A percentile compares a stretch with the other conserved stretches of the same genome.
Evolutionary conservation across 1,139 yeast species (phyloP).

Genomic region (Lodderomyces margitis): DNA sequence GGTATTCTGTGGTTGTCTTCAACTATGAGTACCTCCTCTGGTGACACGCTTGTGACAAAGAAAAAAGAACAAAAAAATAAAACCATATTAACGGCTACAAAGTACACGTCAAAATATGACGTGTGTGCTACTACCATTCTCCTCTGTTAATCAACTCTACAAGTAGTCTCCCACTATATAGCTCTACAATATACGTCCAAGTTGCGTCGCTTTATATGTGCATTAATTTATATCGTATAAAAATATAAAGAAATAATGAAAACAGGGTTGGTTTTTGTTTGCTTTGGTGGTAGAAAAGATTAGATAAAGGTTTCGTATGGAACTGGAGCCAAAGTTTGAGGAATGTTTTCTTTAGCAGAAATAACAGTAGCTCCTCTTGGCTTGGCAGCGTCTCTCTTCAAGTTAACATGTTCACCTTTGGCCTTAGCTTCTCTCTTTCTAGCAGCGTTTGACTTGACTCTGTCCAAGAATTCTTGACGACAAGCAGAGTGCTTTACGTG

Average conservation of each 20-base stretch:
- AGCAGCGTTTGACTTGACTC: conserved; percentile 96
- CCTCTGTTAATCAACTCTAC: too few species aligned
- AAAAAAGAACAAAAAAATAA: not conserved
- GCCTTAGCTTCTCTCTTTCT: conserved; percentile 93
- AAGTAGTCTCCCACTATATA: not conserved
- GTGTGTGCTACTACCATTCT: too few species aligned
- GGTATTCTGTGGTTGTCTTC: not conserved
- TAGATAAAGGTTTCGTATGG: conserved; percentile 99
- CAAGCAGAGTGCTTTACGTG: conserved; percentile 99
- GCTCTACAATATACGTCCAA: not conserved
- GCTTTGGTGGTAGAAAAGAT: conserved; percentile 6
- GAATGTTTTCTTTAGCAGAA: conserved; percentile 73
- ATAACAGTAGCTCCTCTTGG: conserved; percentile 93
- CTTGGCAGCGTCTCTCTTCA: conserved; percentile 97
- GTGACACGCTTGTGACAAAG: not conserved
- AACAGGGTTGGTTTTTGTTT: conserved; percentile 6
- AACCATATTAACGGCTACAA: too few species aligned
- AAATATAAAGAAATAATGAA: conserved; percentile 13
- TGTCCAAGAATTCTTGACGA: conserved; percentile 97
- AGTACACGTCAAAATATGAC: too few species aligned
- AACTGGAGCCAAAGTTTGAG: conserved; percentile 98
- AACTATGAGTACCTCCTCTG: not conserved
- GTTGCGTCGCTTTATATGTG: conserved; percentile 10
- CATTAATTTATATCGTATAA: conserved; percentile 15
- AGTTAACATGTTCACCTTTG: conserved; percentile 83